Percentiles rank a stretch among this genome's conserved stretches.
Conservation (phyloP, 2,329 filamentous ascomycete species). For the Epichloe brachyelytri region DNA sequence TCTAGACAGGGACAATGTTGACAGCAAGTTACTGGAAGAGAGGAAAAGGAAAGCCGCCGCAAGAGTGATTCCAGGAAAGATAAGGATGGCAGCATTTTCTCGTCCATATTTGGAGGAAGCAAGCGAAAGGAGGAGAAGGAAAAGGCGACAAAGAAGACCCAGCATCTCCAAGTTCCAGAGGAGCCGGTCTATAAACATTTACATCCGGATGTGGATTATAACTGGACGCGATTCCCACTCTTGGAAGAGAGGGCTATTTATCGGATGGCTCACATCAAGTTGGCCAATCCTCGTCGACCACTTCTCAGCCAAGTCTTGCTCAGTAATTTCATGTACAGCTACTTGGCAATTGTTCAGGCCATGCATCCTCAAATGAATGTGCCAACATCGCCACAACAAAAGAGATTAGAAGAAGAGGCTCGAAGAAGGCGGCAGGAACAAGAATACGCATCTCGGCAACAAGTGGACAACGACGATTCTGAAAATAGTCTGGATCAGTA, state of each 20-base stretch:
- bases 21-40: slow-evolving; percentile 64
- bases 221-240: slow-evolving; percentile 91
- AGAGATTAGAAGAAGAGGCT: slow-evolving; percentile 43
- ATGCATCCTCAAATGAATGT: slow-evolving; percentile 96
- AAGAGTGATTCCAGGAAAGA: slow-evolving; percentile 78
- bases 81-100: slow-evolving; percentile 86
- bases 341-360: slow-evolving; percentile 94
- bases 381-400: slow-evolving; percentile 68
- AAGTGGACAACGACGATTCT: slow-evolving; percentile 31
- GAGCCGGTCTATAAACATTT: slow-evolving; percentile 61
- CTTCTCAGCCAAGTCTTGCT: slow-evolving; percentile 89
- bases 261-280: slow-evolving; percentile 95
- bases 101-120: slow-evolving; percentile 78
- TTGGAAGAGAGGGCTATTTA: slow-evolving; percentile 95
- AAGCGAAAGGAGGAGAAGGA: slow-evolving; percentile 81
- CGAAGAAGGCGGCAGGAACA: slow-evolving; percentile 36
- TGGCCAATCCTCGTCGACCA: slow-evolving; percentile 89
- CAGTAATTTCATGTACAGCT: slow-evolving; percentile 99
- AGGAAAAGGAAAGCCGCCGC: slow-evolving; percentile 67
- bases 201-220: slow-evolving; percentile 83
- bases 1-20: slow-evolving; percentile 63
- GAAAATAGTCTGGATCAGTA: slow-evolving; percentile 37
- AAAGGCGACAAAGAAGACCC: slow-evolving; percentile 57
- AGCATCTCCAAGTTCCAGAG: slow-evolving; percentile 64
- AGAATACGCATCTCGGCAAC: slow-evolving; percentile 33